Evolutionary conservation across 2,329 filamentous ascomycete genomes (phyloP).

Genomic region (Sclerotinia trifoliorum): DNA sequence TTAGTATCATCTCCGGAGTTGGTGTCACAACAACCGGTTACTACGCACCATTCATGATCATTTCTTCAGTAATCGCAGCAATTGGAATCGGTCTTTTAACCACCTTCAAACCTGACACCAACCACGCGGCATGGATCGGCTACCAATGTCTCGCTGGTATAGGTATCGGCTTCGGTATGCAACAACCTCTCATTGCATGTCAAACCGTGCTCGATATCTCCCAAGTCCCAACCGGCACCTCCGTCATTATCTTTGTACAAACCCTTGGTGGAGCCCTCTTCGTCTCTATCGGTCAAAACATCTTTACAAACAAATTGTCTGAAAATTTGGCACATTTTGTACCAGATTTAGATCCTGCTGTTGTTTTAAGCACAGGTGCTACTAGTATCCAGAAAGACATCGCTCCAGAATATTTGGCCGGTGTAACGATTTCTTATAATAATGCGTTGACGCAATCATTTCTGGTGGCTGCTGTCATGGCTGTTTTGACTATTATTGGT

Average conservation of each 20-base stretch:
- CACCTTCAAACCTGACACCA: conserved; percentile 50
- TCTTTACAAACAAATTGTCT: conserved; percentile 43
- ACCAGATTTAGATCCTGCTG: conserved; percentile 45
- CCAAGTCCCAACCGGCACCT: conserved; percentile 52
- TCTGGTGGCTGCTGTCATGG: conserved; percentile 46
- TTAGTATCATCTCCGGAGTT: conserved; percentile 10
- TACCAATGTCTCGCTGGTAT: conserved; percentile 56
- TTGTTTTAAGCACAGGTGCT: conserved; percentile 51
- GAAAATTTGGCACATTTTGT: conserved; percentile 41
- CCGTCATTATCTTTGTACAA: conserved; percentile 56
- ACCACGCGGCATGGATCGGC: conserved; percentile 53
- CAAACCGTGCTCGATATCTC: conserved; percentile 56
- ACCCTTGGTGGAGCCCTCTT: conserved; percentile 60
- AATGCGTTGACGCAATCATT: conserved; percentile 52
- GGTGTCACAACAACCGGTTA: conserved; percentile 12
- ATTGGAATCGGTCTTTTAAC: conserved; percentile 52
- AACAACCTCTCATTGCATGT: conserved; percentile 55
- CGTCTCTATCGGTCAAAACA: conserved; percentile 55
- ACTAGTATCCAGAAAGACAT: conserved; percentile 60
- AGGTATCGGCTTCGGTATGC: conserved; percentile 59
- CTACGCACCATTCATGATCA: conserved; percentile 56
- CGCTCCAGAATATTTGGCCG: conserved; percentile 47
- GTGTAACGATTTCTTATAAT: conserved; percentile 61
- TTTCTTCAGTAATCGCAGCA: conserved; percentile 46
- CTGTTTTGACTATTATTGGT: conserved; percentile 4